A percentile compares a stretch with the other conserved stretches of the same genome.
phyloP scores from a whole-genome alignment of 805 yeast genomes.

The Starmera dryadoides region DNA sequence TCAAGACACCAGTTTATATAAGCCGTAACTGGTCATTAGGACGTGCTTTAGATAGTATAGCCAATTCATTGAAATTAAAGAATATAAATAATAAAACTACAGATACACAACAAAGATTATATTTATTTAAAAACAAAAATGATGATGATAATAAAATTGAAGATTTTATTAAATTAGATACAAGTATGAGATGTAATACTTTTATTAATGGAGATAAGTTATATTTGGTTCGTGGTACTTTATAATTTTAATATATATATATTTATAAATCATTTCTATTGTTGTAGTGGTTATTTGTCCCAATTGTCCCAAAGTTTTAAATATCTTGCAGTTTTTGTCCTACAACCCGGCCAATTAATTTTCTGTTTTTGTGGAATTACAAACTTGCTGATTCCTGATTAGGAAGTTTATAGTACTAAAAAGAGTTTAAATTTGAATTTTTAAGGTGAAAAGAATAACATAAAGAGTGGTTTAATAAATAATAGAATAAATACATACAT shows the following conservation, averaged over 20 bases:
- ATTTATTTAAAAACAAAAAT: conserved; percentile 11
- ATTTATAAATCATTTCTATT: too few relatives aligned
- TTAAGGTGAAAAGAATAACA: too few relatives aligned
- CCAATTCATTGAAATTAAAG: conserved; percentile 11
- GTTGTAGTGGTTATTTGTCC: too few relatives aligned
- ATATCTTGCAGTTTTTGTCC: too few relatives aligned
- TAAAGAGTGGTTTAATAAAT: too few relatives aligned
- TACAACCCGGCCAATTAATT: too few relatives aligned
- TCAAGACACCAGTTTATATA: conserved; percentile 13
- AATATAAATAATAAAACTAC: conserved; percentile 18
- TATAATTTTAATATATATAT: background rate
- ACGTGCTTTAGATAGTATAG: conserved; percentile 18
- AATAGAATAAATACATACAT: too few relatives aligned
- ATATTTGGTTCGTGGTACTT: conserved; percentile 18
- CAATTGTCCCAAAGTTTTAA: too few relatives aligned
- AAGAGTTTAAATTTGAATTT: too few relatives aligned
- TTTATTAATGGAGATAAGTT: conserved; percentile 13
- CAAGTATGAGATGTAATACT: conserved; percentile 12
- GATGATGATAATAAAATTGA: background rate
- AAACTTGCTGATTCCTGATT: too few relatives aligned
- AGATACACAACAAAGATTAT: conserved; percentile 12
- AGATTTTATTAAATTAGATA: conserved; percentile 9
- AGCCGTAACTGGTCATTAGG: conserved; percentile 21
- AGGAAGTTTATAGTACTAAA: too few relatives aligned
- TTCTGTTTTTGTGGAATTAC: too few relatives aligned